Evolutionary conservation across 148 eudicot genomes (phyloP), one percentile per base, ranked within the genome.

Genomic region (Rhododendron ferrugineum): DNA sequence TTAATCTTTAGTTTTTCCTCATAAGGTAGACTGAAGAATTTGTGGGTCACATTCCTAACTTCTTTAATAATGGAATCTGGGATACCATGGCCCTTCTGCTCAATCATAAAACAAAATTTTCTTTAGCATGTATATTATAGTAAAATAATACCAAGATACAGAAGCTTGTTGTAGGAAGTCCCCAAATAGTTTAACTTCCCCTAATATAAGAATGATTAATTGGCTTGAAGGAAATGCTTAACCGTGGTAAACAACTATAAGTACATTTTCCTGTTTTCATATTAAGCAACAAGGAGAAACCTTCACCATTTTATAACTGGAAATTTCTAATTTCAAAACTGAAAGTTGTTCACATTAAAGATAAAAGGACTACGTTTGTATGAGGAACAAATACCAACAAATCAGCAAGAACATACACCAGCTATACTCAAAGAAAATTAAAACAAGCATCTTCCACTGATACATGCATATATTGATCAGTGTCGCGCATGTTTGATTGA

Each of bases 41-140:
- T 87, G 79, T 72, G 96, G 13, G 96, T 84, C 81, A 92, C 85
- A 76, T 89, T 87, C 88, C 90, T 89, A 66, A 96, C 93, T 82
- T 93, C 93, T 83, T 92, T 88, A 80, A 95, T 84, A 83, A 94
- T 91, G 56, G 98, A 89, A 58, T 91, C 91, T 10, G 96, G 92
- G 75, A 97, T 93, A 80, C 96, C 96, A 89, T 97, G 99, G 30
- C 99, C 99, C 84, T 92, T 93, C 99, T 97, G 89, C 82, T 83
- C 50, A 85, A 28, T 70, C 81, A 83, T 79, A 74, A 80, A 18
- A 37, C 52, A 86, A 28, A 37, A 14, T n/a, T 78, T 79, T 22
- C 18, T 7, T 46, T 36, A 52, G 58, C 28, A 18, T 49, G 32
- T 0, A 9, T n/a, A 4, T 49, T n/a, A n/a, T 20, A 8, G 49